Evolutionary conservation across 2,329 filamentous ascomycete genomes (phyloP).

Genomic region (Trichoderma sp.): DNA sequence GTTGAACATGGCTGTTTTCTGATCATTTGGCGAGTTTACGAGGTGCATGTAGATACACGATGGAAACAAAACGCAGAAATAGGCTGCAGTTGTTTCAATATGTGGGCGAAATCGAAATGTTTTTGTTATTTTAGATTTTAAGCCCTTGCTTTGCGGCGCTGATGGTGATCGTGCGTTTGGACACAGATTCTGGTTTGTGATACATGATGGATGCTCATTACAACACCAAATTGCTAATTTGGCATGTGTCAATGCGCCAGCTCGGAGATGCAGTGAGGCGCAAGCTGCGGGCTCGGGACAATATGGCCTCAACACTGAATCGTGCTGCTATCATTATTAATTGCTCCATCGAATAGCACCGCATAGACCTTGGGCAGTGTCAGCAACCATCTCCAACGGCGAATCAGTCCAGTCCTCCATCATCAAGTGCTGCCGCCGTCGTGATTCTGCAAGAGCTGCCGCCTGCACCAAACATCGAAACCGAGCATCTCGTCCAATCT

Average conservation of each 20-base stretch:
- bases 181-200: not conserved
- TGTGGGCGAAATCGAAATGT: not conserved
- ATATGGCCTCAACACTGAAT: not conserved
- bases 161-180: not conserved
- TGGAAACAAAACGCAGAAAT: not conserved
- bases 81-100: constrained; percentile 1
- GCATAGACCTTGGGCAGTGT: no score
- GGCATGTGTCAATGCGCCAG: constrained; percentile 11
- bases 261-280: not conserved
- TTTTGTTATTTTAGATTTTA: not conserved
- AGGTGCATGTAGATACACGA: not conserved
- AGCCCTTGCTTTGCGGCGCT: not conserved
- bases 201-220: not conserved
- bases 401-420: not conserved
- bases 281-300: not conserved
- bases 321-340: not conserved
- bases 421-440: not conserved
- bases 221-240: constrained; percentile 6
- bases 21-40: not conserved
- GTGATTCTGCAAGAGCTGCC: not conserved
- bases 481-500: constrained; percentile 1
- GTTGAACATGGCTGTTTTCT: not conserved
- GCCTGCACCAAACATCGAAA: not conserved
- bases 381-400: not conserved
- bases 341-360: not conserved